Evolutionary conservation across 169 alveolate genomes (phyloP).

Genomic region (Cryptosporidium tyzzeri): DNA sequence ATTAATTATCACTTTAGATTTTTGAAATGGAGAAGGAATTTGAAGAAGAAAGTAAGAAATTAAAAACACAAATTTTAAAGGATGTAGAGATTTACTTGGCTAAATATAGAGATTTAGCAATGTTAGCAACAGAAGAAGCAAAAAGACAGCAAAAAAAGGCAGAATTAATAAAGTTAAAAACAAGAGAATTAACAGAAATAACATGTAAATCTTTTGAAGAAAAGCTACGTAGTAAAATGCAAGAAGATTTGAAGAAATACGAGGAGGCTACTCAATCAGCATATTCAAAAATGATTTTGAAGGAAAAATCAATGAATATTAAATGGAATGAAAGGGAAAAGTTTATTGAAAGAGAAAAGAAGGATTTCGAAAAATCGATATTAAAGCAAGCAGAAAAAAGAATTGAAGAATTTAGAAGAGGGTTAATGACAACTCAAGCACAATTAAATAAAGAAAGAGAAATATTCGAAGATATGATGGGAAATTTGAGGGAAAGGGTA

Average conservation of each 20-base stretch:
- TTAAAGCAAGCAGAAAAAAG: conserved; percentile 72
- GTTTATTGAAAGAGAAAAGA: conserved; percentile 59
- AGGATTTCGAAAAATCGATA: conserved; percentile 50
- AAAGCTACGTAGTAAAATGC: conserved; percentile 39
- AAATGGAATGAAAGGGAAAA: conserved; percentile 68
- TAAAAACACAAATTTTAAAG: conserved; percentile 29
- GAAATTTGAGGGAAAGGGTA: conserved; percentile 56
- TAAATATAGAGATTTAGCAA: conserved; percentile 68
- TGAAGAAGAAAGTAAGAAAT: conserved; percentile 41
- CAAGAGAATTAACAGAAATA: conserved; percentile 62
- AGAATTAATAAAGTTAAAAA: conserved; percentile 49
- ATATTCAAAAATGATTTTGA: conserved; percentile 14
- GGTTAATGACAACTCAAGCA: conserved; percentile 51
- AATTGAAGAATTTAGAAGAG: conserved; percentile 72
- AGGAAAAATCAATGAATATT: conserved; percentile 47
- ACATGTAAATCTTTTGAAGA: conserved; percentile 70
- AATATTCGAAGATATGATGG: conserved; percentile 60
- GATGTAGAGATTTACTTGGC: conserved; percentile 58
- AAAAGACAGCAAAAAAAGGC: conserved; percentile 60
- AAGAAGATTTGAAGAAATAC: conserved; percentile 46
- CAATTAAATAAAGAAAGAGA: conserved; percentile 67
- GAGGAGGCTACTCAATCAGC: conserved; percentile 72
- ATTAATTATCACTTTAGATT: conserved; percentile 27
- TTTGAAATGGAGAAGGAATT: conserved; percentile 63
- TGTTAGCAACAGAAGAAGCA: conserved; percentile 70